Evolutionary conservation across 768 basidiomycete genomes (phyloP).

Genomic region (Lepiota subincarnata): DNA sequence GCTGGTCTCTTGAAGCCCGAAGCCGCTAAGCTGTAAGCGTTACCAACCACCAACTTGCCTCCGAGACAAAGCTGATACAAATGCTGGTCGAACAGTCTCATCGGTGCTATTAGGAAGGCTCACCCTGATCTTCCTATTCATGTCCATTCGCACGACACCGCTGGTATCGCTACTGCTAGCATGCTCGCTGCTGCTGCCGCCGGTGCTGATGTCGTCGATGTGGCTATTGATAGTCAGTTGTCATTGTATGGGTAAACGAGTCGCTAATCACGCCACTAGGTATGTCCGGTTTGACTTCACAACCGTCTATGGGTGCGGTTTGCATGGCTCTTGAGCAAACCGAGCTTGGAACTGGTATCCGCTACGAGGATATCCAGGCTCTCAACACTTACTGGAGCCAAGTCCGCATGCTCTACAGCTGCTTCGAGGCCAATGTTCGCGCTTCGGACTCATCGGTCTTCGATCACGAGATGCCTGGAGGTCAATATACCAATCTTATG

Average conservation of each 20-base stretch:
- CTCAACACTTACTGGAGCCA: slow-evolving; percentile 98
- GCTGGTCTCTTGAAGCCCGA: slow-evolving; percentile 94
- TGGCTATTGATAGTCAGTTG: slow-evolving; percentile 92
- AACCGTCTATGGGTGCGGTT: slow-evolving; percentile 98
- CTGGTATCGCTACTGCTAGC: slow-evolving; percentile 95
- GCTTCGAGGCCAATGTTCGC: slow-evolving; percentile 98
- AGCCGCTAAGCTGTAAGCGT: slow-evolving; percentile 78
- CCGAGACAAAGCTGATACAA: not conserved
- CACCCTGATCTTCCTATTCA: slow-evolving; percentile 98
- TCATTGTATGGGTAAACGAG: not conserved
- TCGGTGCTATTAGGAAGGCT: slow-evolving; percentile 91
- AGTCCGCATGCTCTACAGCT: slow-evolving; percentile 89
- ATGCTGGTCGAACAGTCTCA: slow-evolving; percentile 50
- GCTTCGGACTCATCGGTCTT: slow-evolving; percentile 98
- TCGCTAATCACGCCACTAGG: slow-evolving; percentile 40
- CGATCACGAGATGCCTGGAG: slow-evolving; percentile 99
- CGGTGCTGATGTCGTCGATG: slow-evolving; percentile 97
- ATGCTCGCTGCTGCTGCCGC: slow-evolving; percentile 96
- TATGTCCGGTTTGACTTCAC: slow-evolving; percentile 98
- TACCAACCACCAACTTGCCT: slow-evolving; percentile 14
- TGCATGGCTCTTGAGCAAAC: slow-evolving; percentile 95
- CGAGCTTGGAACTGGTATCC: slow-evolving; percentile 89
- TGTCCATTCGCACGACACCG: slow-evolving; percentile 99
- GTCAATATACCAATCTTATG: slow-evolving; percentile 93
- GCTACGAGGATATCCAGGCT: slow-evolving; percentile 94